These are phyloP conservation scores for Lablab purpureus DNA, from an alignment of 306 rosid genomes.

Conservation along the genomic window DNA sequence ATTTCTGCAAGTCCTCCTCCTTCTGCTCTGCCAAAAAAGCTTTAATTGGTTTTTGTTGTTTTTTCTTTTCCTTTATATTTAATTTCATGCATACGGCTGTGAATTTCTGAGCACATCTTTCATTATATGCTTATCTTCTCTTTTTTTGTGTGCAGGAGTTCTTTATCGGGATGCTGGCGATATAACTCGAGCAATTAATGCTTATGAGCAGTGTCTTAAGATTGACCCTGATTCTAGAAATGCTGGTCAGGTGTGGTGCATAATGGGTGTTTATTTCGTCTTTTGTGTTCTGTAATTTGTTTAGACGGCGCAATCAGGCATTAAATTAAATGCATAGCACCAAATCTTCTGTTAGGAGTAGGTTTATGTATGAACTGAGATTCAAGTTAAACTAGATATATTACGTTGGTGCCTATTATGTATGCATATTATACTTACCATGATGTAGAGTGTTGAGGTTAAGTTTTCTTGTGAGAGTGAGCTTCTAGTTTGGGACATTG, in stretches of 20 bases:
- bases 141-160: slow-evolving; percentile 70
- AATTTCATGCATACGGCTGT: not conserved
- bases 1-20: not conserved
- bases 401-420: not conserved
- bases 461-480: not conserved
- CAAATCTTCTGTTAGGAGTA: not conserved
- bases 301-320: not conserved
- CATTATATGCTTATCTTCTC: slow-evolving; percentile 32
- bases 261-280: slow-evolving; percentile 27
- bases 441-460: not conserved
- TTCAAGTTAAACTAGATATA: not conserved
- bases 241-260: slow-evolving; percentile 90
- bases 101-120: not conserved
- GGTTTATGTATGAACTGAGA: not conserved
- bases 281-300: slow-evolving; percentile 9
- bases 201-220: slow-evolving; percentile 93
- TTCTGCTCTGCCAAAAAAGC: not conserved
- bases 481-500: not conserved
- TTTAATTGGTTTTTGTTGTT: slow-evolving; percentile 1
- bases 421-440: not conserved
- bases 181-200: slow-evolving; percentile 81
- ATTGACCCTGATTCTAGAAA: slow-evolving; percentile 98
- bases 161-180: slow-evolving; percentile 97
- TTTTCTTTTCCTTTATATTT: not conserved
- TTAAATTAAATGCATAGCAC: not conserved